A percentile compares a stretch with the other conserved stretches of the same genome.
These are phyloP conservation scores for Papiliotrema fonsecae DNA, from an alignment of 1,284 basidiomycete species.

Conservation along the genomic window DNA sequence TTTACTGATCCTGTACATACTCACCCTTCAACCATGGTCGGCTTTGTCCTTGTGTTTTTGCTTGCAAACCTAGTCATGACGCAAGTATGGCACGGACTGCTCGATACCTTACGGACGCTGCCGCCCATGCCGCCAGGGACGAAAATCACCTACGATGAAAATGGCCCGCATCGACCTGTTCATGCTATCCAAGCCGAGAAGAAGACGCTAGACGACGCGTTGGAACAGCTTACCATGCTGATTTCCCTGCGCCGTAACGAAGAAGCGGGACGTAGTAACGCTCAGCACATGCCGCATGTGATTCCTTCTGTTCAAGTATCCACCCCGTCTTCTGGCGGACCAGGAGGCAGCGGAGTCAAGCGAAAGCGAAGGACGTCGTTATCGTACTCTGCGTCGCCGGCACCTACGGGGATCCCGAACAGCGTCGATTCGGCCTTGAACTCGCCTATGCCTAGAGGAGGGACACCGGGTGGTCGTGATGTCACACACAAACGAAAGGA, in stretches of 20 bases:
- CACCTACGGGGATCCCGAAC: slow-evolving; percentile 5
- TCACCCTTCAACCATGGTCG: too few relatives aligned
- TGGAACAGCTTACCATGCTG: slow-evolving; percentile 34
- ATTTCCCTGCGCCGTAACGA: slow-evolving; percentile 24
- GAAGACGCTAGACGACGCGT: slow-evolving; percentile 28
- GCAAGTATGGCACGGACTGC: slow-evolving; percentile 36
- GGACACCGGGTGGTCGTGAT: slow-evolving; percentile 22
- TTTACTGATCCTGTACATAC: too few relatives aligned
- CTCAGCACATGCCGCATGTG: background rate
- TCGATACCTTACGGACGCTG: slow-evolving; percentile 38
- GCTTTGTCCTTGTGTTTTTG: background rate
- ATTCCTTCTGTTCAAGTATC: slow-evolving; percentile 2
- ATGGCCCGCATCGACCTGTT: slow-evolving; percentile 5
- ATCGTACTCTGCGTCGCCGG: slow-evolving; percentile 13
- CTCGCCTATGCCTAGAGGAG: slow-evolving; percentile 11
- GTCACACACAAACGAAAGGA: slow-evolving; percentile 23
- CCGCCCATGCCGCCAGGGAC: slow-evolving; percentile 15
- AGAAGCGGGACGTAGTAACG: background rate
- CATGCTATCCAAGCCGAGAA: slow-evolving; percentile 19
- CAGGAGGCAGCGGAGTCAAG: slow-evolving; percentile 14
- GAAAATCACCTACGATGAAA: slow-evolving; percentile 8
- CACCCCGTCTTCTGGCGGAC: background rate
- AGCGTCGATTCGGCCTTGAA: slow-evolving; percentile 10
- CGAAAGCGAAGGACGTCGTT: slow-evolving; percentile 10
- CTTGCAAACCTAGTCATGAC: slow-evolving; percentile 20